These are phyloP conservation scores for Chaetomium fimeti DNA, from an alignment of 495 filamentous ascomycete genomes.

Conservation along the genomic window DNA sequence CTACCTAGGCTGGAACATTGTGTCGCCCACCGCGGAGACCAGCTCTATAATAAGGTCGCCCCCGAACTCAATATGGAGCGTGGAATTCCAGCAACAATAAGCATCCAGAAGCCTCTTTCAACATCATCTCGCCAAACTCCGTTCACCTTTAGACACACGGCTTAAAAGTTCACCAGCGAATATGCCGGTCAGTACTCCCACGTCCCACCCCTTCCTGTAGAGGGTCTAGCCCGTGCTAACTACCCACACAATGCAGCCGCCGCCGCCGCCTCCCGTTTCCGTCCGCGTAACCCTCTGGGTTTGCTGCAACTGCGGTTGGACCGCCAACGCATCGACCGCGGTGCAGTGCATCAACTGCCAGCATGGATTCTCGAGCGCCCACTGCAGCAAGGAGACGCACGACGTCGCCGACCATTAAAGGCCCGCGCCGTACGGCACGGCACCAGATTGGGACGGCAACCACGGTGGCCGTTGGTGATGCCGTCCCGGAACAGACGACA, in stretches of 20 bases:
- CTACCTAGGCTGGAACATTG: too few relatives aligned
- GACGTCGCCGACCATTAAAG: not conserved
- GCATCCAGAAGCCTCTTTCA: too few relatives aligned
- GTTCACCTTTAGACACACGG: too few relatives aligned
- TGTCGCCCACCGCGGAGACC: too few relatives aligned
- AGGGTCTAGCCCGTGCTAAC: not conserved
- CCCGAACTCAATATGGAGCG: too few relatives aligned
- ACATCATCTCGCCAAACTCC: too few relatives aligned
- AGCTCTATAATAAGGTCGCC: too few relatives aligned
- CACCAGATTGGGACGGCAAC: too few relatives aligned
- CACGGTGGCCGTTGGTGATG: too few relatives aligned
- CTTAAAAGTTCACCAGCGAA: not conserved
- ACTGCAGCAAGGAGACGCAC: slow-evolving; percentile 1
- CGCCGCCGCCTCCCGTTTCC: too few relatives aligned
- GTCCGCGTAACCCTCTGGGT: not conserved
- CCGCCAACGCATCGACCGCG: not conserved
- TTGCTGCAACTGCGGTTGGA: not conserved
- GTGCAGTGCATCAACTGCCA: slow-evolving; percentile 13
- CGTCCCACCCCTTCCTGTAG: not conserved
- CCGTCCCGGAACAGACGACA: too few relatives aligned
- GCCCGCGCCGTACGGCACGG: not conserved
- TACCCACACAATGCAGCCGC: not conserved
- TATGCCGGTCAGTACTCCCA: not conserved
- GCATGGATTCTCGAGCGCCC: not conserved
- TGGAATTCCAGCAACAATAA: too few relatives aligned